Evolutionary conservation across 108 stramenopile species (phyloP).

Genomic region (Fistulifera pelliculosa): DNA sequence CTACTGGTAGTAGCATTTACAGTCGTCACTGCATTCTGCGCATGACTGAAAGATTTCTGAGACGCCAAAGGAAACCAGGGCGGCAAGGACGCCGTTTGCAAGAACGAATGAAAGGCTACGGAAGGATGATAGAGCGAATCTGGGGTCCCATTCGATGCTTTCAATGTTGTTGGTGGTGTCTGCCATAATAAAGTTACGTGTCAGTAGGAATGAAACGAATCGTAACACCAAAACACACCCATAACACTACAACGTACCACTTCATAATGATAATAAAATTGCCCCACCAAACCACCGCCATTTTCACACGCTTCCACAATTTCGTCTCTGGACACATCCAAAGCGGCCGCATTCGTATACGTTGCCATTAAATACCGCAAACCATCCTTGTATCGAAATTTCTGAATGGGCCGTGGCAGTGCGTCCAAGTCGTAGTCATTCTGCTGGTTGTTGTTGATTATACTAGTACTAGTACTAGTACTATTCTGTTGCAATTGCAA

Average conservation of each 20-base stretch:
- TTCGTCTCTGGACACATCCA: constrained; percentile 23
- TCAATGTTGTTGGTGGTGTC: neutral
- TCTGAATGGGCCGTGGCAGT: constrained; percentile 23
- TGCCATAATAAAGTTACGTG: neutral
- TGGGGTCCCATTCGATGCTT: neutral
- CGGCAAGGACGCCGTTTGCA: constrained; percentile 34
- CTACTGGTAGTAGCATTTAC: constrained; percentile 33
- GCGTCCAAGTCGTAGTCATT: neutral
- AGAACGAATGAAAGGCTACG: constrained; percentile 41
- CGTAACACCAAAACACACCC: no score
- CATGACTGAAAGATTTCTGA: no score
- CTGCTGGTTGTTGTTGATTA: neutral
- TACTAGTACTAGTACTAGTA: neutral
- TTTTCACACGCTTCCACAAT: constrained; percentile 29
- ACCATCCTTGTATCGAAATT: constrained; percentile 27
- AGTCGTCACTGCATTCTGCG: constrained; percentile 25
- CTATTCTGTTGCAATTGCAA: neutral
- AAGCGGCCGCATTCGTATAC: constrained; percentile 26
- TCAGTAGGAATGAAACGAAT: no score
- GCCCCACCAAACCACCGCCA: constrained; percentile 35
- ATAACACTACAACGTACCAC: constrained; percentile 2
- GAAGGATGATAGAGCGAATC: constrained; percentile 7
- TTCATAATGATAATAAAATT: constrained; percentile 47
- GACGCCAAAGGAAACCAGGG: constrained; percentile 41
- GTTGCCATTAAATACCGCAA: constrained; percentile 49